A percentile compares a stretch with the other conserved stretches of the same genome.
These are phyloP conservation scores for Pichia sp. DNA, from an alignment of 1,139 yeast species.

Conservation along the genomic window DNA sequence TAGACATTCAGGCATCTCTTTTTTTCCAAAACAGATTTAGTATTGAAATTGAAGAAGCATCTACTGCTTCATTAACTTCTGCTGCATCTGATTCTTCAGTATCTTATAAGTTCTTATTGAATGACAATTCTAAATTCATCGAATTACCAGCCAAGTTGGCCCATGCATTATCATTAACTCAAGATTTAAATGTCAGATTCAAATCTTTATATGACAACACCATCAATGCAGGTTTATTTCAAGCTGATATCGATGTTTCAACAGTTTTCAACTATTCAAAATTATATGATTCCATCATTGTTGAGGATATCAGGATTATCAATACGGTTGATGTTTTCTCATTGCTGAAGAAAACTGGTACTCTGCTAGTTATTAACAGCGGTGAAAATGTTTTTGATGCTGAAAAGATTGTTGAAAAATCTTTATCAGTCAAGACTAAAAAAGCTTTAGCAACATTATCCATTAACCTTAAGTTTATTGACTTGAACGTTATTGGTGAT, in stretches of 20 bases:
- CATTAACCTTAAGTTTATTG: constrained; percentile 45
- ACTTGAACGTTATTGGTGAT: constrained; percentile 49
- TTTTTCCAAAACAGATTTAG: constrained; percentile 40
- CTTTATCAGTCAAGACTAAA: constrained; percentile 47
- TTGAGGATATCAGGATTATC: constrained; percentile 52
- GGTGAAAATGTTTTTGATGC: constrained; percentile 34
- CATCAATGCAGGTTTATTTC: constrained; percentile 68
- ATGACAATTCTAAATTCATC: constrained; percentile 49
- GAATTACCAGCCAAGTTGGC: constrained; percentile 61
- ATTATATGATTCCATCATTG: constrained; percentile 53
- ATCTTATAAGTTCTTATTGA: constrained; percentile 58
- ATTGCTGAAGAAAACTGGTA: constrained; percentile 49
- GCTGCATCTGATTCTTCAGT: constrained; percentile 9
- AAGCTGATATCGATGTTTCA: constrained; percentile 55
- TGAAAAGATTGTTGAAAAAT: constrained; percentile 38
- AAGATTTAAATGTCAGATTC: constrained; percentile 40
- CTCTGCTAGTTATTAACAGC: constrained; percentile 38
- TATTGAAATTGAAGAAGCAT: constrained; percentile 39
- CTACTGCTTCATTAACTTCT: constrained; percentile 36
- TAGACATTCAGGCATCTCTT: constrained; percentile 69
- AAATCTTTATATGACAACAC: constrained; percentile 66
- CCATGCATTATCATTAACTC: constrained; percentile 63
- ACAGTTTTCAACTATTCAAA: constrained; percentile 32
- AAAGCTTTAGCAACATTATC: constrained; percentile 46
- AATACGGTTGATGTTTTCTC: constrained; percentile 52